Evolutionary conservation across 73 alveolate species (phyloP).

Genomic region (Paramecium octaurelia): DNA sequence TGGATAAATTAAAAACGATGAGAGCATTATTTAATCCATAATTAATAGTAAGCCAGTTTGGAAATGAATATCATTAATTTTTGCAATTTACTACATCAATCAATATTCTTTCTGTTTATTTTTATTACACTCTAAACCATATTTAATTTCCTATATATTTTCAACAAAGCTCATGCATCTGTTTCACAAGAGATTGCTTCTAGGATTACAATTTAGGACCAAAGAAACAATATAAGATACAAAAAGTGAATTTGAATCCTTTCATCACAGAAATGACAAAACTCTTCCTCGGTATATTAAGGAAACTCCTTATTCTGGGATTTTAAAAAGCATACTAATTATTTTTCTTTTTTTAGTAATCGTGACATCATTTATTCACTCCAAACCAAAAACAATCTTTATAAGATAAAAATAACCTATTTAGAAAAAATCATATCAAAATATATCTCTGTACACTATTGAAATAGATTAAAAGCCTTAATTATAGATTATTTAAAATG

Average conservation of each 20-base stretch:
- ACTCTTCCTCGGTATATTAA: too few species aligned
- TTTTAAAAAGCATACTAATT: too few species aligned
- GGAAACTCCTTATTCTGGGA: too few species aligned
- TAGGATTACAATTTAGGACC: too few species aligned
- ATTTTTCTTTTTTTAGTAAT: too few species aligned
- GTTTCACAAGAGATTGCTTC: too few species aligned
- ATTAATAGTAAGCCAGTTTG: conserved; percentile 36
- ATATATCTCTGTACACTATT: not conserved
- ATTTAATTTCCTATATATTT: too few species aligned
- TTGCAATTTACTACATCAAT: not conserved
- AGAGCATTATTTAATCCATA: not conserved
- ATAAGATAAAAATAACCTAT: too few species aligned
- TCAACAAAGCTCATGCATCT: too few species aligned
- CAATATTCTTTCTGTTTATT: not conserved
- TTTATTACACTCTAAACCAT: not conserved
- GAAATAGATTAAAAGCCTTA: not conserved
- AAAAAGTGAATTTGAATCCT: not conserved
- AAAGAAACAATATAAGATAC: too few species aligned
- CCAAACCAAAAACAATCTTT: too few species aligned
- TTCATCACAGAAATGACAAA: not conserved
- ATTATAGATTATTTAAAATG: not conserved
- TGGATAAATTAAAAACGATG: not conserved
- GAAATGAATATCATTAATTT: conserved; percentile 19
- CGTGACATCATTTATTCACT: too few species aligned
- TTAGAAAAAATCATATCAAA: not conserved